phyloP scores from a whole-genome alignment of 2,329 filamentous ascomycete genomes.

The Colletotrichum sp. region DNA sequence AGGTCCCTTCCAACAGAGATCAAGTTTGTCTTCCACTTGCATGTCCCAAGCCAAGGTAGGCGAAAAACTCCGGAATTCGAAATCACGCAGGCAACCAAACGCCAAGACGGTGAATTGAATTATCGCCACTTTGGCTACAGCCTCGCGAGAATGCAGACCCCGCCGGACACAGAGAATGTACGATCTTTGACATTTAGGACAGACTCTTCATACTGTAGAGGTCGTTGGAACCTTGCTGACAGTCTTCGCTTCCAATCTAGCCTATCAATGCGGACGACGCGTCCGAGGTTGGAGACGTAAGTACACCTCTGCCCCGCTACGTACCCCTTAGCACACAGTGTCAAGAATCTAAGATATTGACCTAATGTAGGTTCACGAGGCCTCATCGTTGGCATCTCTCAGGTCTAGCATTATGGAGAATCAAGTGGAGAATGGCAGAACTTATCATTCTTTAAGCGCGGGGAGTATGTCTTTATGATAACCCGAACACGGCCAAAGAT shows the following conservation, averaged over 20 bases:
- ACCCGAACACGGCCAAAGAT: neutral
- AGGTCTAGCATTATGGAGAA: neutral
- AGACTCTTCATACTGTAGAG: no score
- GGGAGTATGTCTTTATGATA: conserved; percentile 20
- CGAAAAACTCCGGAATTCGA: neutral
- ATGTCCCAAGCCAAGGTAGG: neutral
- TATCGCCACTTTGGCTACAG: neutral
- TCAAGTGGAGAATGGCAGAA: conserved; percentile 3
- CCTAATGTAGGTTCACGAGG: neutral
- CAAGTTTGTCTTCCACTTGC: neutral
- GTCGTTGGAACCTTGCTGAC: no score
- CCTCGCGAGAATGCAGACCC: neutral
- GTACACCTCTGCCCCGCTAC: neutral
- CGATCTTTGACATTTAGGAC: no score
- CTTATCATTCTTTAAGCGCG: conserved; percentile 20
- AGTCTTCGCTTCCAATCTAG: neutral
- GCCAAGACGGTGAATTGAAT: neutral
- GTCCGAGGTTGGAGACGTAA: neutral
- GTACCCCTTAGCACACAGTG: neutral
- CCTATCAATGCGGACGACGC: neutral
- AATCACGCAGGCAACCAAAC: neutral
- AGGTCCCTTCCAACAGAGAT: neutral
- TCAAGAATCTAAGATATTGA: neutral
- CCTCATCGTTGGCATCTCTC: neutral
- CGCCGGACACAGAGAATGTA: neutral